These are phyloP conservation scores for Yamadazyma sp. DNA, from an alignment of 1,139 yeast genomes.

Conservation along the genomic window DNA sequence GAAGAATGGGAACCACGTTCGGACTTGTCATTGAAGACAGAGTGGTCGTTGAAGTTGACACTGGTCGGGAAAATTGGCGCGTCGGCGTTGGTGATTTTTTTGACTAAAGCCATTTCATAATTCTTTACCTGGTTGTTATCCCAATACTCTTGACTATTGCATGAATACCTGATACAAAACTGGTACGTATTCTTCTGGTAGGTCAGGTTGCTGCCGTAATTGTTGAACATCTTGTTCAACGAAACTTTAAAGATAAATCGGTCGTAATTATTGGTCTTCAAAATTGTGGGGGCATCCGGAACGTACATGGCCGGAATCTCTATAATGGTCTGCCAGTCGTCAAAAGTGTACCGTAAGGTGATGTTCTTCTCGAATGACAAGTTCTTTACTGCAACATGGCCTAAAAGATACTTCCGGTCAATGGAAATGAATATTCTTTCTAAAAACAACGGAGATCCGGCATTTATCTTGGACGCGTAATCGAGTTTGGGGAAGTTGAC, in stretches of 20 bases:
- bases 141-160: slow-evolving; percentile 60
- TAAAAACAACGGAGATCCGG: slow-evolving; percentile 52
- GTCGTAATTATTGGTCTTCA: slow-evolving; percentile 53
- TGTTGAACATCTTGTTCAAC: slow-evolving; percentile 35
- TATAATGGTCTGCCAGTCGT: slow-evolving; percentile 70
- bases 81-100: slow-evolving; percentile 5
- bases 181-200: slow-evolving; percentile 27
- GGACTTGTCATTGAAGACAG: not conserved
- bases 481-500: slow-evolving; percentile 47
- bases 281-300: slow-evolving; percentile 57
- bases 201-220: slow-evolving; percentile 8
- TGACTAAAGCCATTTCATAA: slow-evolving; percentile 43
- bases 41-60: not conserved
- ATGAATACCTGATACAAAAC: slow-evolving; percentile 62
- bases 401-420: slow-evolving; percentile 59
- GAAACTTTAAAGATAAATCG: slow-evolving; percentile 58
- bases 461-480: slow-evolving; percentile 38
- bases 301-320: slow-evolving; percentile 67
- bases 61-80: not conserved
- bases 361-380: slow-evolving; percentile 64
- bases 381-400: slow-evolving; percentile 74
- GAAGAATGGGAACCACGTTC: not conserved
- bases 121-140: slow-evolving; percentile 68
- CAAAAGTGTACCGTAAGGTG: slow-evolving; percentile 63
- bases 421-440: slow-evolving; percentile 64